Evolutionary conservation across 371 early-diverging fungal species (phyloP).

Genomic region (Syncephalis fuscata): DNA sequence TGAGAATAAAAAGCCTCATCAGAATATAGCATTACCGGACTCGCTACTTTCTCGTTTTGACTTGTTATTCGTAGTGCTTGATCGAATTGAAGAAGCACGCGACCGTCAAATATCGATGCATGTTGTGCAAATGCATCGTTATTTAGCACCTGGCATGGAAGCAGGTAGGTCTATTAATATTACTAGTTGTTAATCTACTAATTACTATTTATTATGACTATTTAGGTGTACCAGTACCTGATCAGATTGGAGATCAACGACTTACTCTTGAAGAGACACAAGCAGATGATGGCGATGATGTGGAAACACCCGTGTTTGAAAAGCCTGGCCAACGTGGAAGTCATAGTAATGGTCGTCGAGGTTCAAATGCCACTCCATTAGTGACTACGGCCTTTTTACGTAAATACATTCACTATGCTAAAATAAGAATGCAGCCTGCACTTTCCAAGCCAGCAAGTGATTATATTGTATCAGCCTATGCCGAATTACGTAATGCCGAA

Average conservation of each 20-base stretch:
- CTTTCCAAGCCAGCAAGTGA: constrained; percentile 58
- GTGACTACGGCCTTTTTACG: constrained; percentile 61
- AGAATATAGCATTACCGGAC: constrained; percentile 97
- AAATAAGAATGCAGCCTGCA: constrained; percentile 46
- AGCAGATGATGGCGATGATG: constrained; percentile 10
- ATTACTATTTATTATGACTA: background rate
- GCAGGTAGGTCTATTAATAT: constrained; percentile 3
- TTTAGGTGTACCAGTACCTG: background rate
- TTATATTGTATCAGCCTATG: constrained; percentile 61
- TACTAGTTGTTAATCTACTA: background rate
- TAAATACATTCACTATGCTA: constrained; percentile 76
- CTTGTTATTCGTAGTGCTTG: constrained; percentile 93
- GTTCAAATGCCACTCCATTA: constrained; percentile 21
- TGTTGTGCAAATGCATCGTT: constrained; percentile 86
- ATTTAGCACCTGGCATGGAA: constrained; percentile 62
- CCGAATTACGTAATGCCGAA: constrained; percentile 39
- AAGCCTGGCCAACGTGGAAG: constrained; percentile 45
- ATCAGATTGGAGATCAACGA: constrained; percentile 4
- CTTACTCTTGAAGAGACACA: constrained; percentile 7
- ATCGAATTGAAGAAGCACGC: constrained; percentile 64
- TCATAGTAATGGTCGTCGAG: background rate
- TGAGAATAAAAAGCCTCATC: constrained; percentile 57
- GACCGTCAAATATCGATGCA: constrained; percentile 85
- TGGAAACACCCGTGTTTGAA: constrained; percentile 63
- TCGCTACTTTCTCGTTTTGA: constrained; percentile 98